These are phyloP conservation scores for Gynandropsis gynandra DNA, from an alignment of 345 rosid species.

Conservation along the genomic window DNA sequence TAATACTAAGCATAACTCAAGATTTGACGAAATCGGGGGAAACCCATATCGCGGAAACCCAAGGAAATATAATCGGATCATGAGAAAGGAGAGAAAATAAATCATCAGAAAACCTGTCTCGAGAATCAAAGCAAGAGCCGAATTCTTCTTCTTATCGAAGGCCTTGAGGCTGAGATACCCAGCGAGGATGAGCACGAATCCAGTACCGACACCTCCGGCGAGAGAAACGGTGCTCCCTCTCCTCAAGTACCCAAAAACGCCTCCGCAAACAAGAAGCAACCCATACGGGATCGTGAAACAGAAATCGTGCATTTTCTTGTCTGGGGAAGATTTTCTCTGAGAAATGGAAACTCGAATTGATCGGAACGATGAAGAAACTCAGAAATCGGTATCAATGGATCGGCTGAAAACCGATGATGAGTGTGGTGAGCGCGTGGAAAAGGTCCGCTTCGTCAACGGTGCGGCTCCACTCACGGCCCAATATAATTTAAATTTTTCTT, in stretches of 20 bases:
- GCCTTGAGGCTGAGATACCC: constrained; percentile 83
- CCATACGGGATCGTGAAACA: constrained; percentile 98
- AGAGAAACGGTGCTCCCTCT: constrained; percentile 76
- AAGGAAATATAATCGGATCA: constrained; percentile 16
- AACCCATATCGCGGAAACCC: too few species aligned
- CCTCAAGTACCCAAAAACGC: constrained; percentile 61
- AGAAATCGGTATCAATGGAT: constrained; percentile 1
- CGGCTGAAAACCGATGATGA: constrained; percentile 5
- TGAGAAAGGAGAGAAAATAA: background rate
- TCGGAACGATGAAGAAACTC: constrained; percentile 21
- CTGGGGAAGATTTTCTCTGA: constrained; percentile 15
- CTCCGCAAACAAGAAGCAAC: constrained; percentile 71
- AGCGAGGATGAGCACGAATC: constrained; percentile 70
- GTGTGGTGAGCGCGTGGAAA: constrained; percentile 34
- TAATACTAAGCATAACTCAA: too few species aligned
- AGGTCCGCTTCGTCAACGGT: constrained; percentile 28
- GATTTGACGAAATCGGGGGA: too few species aligned
- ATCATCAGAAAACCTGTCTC: constrained; percentile 53
- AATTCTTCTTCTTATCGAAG: constrained; percentile 62
- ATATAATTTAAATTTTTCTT: too few species aligned
- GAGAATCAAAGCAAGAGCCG: constrained; percentile 50
- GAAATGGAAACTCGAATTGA: constrained; percentile 10
- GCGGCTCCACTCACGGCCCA: constrained; percentile 6
- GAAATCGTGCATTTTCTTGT: constrained; percentile 72
- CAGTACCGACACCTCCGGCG: constrained; percentile 76